These are phyloP conservation scores for Clarireedia hainanense DNA, from an alignment of 2,329 filamentous ascomycete genomes.

Conservation along the genomic window DNA sequence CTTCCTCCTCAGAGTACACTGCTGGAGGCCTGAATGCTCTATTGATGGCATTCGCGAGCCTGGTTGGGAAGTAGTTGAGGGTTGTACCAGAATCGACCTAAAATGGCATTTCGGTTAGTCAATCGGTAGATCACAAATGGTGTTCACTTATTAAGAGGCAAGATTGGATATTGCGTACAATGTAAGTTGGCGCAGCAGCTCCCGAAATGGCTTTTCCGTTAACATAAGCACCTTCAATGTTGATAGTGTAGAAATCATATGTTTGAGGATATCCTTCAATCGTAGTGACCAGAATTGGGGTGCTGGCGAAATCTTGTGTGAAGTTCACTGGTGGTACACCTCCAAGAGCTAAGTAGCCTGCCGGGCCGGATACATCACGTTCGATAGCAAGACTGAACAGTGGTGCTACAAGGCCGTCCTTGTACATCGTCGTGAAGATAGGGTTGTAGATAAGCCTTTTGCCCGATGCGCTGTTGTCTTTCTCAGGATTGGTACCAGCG, in stretches of 20 bases:
- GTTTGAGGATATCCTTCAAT: slow-evolving; percentile 4
- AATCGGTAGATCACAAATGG: too few relatives aligned
- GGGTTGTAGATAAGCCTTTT: slow-evolving; percentile 35
- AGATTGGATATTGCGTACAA: background rate
- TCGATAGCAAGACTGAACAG: slow-evolving; percentile 42
- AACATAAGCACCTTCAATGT: slow-evolving; percentile 11
- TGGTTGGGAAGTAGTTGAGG: slow-evolving; percentile 33
- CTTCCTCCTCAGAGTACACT: slow-evolving; percentile 24
- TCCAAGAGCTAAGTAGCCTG: slow-evolving; percentile 41
- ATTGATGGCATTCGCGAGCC: slow-evolving; percentile 32
- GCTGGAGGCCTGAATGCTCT: slow-evolving; percentile 36
- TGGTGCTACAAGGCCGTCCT: slow-evolving; percentile 34
- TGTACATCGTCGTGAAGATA: slow-evolving; percentile 41
- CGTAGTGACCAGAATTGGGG: slow-evolving; percentile 20
- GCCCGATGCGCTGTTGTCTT: background rate
- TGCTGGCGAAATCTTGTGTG: slow-evolving; percentile 14
- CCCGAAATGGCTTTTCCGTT: slow-evolving; percentile 3
- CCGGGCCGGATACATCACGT: slow-evolving; percentile 26
- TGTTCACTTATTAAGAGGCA: too few relatives aligned
- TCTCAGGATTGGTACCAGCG: background rate
- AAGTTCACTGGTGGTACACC: slow-evolving; percentile 38
- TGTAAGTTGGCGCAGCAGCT: slow-evolving; percentile 13
- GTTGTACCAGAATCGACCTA: slow-evolving; percentile 37
- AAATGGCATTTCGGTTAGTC: too few relatives aligned
- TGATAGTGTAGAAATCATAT: slow-evolving; percentile 21